These are phyloP conservation scores for Plasmodium vivax DNA, from an alignment of 169 alveolate species.

Conservation along the genomic window DNA sequence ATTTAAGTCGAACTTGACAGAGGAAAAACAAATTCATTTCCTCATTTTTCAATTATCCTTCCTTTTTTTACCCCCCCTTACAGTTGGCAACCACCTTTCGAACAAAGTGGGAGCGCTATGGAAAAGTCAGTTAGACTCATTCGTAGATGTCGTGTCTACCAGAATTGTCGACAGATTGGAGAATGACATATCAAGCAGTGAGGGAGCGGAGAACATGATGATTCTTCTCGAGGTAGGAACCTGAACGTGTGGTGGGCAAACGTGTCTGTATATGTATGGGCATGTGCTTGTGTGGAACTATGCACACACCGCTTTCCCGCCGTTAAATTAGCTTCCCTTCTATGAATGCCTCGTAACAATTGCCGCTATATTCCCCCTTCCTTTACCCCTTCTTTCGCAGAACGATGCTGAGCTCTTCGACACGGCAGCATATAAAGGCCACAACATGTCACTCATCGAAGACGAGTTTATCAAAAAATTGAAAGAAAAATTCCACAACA, in stretches of 20 bases:
- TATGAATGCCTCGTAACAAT: background rate
- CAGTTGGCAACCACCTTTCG: conserved; percentile 54
- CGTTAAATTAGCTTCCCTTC: background rate
- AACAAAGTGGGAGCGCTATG: conserved; percentile 34
- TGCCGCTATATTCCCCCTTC: background rate
- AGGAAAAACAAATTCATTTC: background rate
- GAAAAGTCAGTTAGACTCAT: conserved; percentile 61
- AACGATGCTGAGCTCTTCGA: conserved; percentile 67
- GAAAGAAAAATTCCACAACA: conserved; percentile 37
- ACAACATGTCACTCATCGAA: conserved; percentile 52
- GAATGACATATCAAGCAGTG: conserved; percentile 24
- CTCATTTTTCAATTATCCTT: background rate
- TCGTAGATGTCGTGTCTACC: conserved; percentile 53
- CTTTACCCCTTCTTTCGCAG: conserved; percentile 11
- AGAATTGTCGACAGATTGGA: conserved; percentile 65
- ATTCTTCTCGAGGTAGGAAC: conserved; percentile 33
- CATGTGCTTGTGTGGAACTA: background rate
- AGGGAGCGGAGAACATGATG: conserved; percentile 17
- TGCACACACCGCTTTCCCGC: background rate
- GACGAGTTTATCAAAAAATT: conserved; percentile 42
- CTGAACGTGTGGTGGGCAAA: background rate
- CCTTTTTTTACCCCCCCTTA: conserved; percentile 1
- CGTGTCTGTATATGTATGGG: background rate
- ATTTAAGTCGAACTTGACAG: background rate
- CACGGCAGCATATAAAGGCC: conserved; percentile 15